Base-by-base conservation (phyloP, 2,329 filamentous ascomycete species). In the Pseudocercospora fuligena region DNA sequence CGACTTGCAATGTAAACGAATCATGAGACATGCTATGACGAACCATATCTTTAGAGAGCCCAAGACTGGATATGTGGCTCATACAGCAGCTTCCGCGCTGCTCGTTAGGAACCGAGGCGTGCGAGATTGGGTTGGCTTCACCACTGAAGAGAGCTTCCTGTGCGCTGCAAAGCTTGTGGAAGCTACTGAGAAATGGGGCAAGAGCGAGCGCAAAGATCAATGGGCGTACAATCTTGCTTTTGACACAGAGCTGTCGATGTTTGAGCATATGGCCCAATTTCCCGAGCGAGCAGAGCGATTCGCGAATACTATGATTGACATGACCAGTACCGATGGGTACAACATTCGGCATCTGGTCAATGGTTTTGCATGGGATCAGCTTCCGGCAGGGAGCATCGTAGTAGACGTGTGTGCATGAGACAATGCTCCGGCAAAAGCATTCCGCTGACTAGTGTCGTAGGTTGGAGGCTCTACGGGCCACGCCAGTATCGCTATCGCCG, bases 301-400 rank as follows among this genome's bases (percentile, higher is more conserved):
- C 25, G 65, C 66, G 25, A 66, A 65, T 25, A 69, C 69, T 21
- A 73, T 73, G 70, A 65, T 60, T 5, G 70, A 71, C 16, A 64
- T 68, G 49, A 60, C 60, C 21, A 60, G 49, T 19, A 64, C 65
- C 63, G 85, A 88, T 70, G 86, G 86, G 0, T 87, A 87, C 68
- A 84, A 87, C 68, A 72, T 87, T 4, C 77, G 76, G 21, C 81
- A 87, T 69, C 79, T 89, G 12, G 79, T 87, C 1, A 77, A 86
- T 47, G 84, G 82, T 40, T 88, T 85, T 71, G 83, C 87, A 70
- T 84, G 89, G 71, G 75, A 79, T 1, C 79, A 79, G 1, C 74
- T 88, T 1, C 66, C 65, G 1, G 73, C 76, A 4, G 86, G 83
- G 2, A 85, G 80, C 0, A 76, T 89, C 40, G 86, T 89, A 5